Percentiles rank a stretch among this genome's conserved stretches.
Evolutionary conservation across 2,329 filamentous ascomycete species (phyloP).

Genomic region (Escovopsis weberi): DNA sequence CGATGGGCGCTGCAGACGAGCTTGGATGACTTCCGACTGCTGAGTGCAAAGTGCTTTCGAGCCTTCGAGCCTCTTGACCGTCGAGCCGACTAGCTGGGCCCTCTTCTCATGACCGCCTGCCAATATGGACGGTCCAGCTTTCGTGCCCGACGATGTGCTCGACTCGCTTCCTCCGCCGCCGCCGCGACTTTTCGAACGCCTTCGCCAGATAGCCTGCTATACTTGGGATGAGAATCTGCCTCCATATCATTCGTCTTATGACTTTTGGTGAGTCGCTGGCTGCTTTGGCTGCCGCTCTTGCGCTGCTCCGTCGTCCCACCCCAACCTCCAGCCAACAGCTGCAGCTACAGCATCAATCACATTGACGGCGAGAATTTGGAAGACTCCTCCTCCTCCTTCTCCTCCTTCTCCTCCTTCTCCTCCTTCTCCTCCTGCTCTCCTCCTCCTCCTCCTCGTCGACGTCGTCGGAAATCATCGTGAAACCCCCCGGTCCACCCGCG

Average conservation of each 20-base stretch:
- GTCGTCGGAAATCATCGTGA: no score
- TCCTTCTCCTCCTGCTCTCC: no score
- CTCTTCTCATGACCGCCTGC: slow-evolving; percentile 9
- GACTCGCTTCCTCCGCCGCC: slow-evolving; percentile 52
- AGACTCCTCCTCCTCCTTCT: no score
- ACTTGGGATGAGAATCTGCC: slow-evolving; percentile 54
- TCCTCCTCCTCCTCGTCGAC: no score
- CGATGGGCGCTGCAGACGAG: slow-evolving; percentile 18
- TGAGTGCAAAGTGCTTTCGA: slow-evolving; percentile 6
- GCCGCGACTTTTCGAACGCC: slow-evolving; percentile 54
- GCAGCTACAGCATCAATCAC: background rate
- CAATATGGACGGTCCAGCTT: slow-evolving; percentile 37
- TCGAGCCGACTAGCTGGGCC: slow-evolving; percentile 4
- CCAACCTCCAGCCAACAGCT: background rate
- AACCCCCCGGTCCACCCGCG: no score
- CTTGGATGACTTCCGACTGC: slow-evolving; percentile 8
- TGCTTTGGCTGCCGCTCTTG: background rate
- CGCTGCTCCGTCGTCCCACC: background rate
- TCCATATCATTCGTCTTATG: slow-evolving; percentile 58
- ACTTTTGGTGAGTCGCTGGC: slow-evolving; percentile 54
- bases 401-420: no score
- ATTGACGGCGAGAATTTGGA: no score
- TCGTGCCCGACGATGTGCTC: slow-evolving; percentile 38
- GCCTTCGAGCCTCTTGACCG: slow-evolving; percentile 5
- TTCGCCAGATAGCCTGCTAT: slow-evolving; percentile 60